phyloP scores from a whole-genome alignment of 805 yeast genomes.

The Cyberlindnera mrakii region DNA sequence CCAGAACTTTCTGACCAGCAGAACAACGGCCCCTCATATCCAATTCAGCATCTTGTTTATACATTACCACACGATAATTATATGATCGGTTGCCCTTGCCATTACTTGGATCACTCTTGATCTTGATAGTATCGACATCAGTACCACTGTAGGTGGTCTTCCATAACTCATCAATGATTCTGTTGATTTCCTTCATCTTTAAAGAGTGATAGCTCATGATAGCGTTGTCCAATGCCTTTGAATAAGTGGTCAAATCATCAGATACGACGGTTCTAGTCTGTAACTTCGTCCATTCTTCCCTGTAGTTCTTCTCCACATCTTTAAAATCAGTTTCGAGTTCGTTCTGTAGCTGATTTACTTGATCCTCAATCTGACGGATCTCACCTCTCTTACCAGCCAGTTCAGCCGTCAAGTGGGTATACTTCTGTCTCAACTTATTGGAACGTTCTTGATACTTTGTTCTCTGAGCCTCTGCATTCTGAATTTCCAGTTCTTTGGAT shows the following conservation, averaged over 20 bases:
- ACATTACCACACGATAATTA: slow-evolving; percentile 93
- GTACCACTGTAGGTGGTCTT: slow-evolving; percentile 90
- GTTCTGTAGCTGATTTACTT: slow-evolving; percentile 43
- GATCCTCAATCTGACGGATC: slow-evolving; percentile 73
- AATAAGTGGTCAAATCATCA: slow-evolving; percentile 75
- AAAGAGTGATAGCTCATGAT: slow-evolving; percentile 87
- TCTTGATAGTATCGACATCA: slow-evolving; percentile 86
- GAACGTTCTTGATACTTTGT: slow-evolving; percentile 58
- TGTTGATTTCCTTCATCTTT: slow-evolving; percentile 90
- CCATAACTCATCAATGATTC: slow-evolving; percentile 88
- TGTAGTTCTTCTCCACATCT: slow-evolving; percentile 57
- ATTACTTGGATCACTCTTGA: slow-evolving; percentile 67
- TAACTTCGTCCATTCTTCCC: slow-evolving; percentile 65
- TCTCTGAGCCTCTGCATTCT: slow-evolving; percentile 54
- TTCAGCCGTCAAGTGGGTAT: slow-evolving; percentile 51
- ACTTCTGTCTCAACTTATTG: slow-evolving; percentile 38
- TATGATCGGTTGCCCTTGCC: slow-evolving; percentile 40
- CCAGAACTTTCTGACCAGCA: slow-evolving; percentile 95
- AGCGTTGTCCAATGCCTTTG: slow-evolving; percentile 84
- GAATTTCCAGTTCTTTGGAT: slow-evolving; percentile 41
- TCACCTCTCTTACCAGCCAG: slow-evolving; percentile 83
- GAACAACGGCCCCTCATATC: slow-evolving; percentile 99
- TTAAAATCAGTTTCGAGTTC: slow-evolving; percentile 70
- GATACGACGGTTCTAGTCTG: slow-evolving; percentile 72
- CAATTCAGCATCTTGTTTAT: slow-evolving; percentile 81